Evolutionary conservation across 768 basidiomycete genomes (phyloP), one percentile per base, ranked within the genome.

Genomic region (Trichaptum fuscoviolaceum): DNA sequence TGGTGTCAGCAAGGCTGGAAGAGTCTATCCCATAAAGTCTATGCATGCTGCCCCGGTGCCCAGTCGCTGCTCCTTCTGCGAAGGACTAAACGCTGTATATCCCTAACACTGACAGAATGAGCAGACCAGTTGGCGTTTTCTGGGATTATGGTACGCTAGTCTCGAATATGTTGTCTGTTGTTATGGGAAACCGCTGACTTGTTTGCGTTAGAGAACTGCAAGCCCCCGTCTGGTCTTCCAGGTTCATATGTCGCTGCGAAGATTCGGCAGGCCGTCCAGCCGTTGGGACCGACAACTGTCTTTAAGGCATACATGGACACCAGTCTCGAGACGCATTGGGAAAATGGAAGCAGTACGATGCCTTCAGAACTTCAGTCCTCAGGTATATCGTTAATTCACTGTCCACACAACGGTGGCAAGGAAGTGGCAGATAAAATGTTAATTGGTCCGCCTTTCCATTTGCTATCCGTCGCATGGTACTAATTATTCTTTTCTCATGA

Each of bases 231-330:
- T 25, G 76, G 64, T 35, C 71, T 73, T 12, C 76, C 83, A 2
- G 80, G 82, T 8, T 80, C 78, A 67, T 73, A 76, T 20, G 73
- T 84, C n/a, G 79, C 79, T 2, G 76, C 81, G 66, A 80, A 77
- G 60, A 80, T 87, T 7, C 76, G 80, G 26, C 73, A 75, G n/a
- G 69, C 84, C n/a, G 81, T 83, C 1, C 80, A 81, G 62, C 65
- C 75, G 2, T 84, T 80, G 69, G 85, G 85, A 42, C 77, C 74
- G 64, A 76, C 85, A 1, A 81, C 77, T 6, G 71, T 78, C 0
- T 86, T 87, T 76, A 85, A 82, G 69, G 84, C 84, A 8, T 87
- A 87, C 72, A 73, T 84, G 57, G 82, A 85, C 67, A 67, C 82
- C n/a, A 77, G 83, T 10, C 30, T 61, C 9, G 78, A 81, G 1